A percentile compares a stretch with the other conserved stretches of the same genome.
Conservation (phyloP, 2,329 filamentous ascomycete species). For the Talaromyces sp. region DNA sequence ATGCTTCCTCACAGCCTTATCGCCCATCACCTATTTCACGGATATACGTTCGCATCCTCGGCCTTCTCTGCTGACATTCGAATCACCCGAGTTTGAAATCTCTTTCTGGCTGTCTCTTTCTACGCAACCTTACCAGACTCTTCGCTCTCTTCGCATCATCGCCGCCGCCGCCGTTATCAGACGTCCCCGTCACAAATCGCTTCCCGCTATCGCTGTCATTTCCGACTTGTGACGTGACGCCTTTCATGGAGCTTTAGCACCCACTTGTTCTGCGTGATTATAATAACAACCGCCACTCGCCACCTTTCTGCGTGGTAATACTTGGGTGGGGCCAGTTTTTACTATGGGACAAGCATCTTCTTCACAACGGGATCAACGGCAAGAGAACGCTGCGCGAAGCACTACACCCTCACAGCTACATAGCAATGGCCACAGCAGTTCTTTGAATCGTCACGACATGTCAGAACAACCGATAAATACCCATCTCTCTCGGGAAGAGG, state of each 20-base stretch:
- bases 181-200: not conserved
- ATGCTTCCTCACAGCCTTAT: not conserved
- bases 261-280: not conserved
- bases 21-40: not conserved
- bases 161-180: not conserved
- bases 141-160: not conserved
- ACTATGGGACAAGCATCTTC: constrained; percentile 42
- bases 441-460: constrained; percentile 25
- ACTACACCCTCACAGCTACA: constrained; percentile 16
- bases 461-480: constrained; percentile 21
- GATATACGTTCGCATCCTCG: not conserved
- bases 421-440: constrained; percentile 26
- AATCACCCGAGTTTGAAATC: not conserved
- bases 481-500: constrained; percentile 13
- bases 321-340: constrained; percentile 17
- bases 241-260: not conserved
- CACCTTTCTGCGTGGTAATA: constrained; percentile 4
- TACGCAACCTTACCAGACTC: not conserved
- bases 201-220: not conserved
- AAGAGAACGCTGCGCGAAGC: constrained; percentile 19
- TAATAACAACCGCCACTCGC: not conserved
- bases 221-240: not conserved
- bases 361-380: constrained; percentile 30
- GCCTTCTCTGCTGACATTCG: not conserved
- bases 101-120: not conserved